Evolutionary conservation across 1,284 basidiomycete genomes (phyloP), one percentile per base, ranked within the genome.

Genomic region (Apiotrichum domesticum): DNA sequence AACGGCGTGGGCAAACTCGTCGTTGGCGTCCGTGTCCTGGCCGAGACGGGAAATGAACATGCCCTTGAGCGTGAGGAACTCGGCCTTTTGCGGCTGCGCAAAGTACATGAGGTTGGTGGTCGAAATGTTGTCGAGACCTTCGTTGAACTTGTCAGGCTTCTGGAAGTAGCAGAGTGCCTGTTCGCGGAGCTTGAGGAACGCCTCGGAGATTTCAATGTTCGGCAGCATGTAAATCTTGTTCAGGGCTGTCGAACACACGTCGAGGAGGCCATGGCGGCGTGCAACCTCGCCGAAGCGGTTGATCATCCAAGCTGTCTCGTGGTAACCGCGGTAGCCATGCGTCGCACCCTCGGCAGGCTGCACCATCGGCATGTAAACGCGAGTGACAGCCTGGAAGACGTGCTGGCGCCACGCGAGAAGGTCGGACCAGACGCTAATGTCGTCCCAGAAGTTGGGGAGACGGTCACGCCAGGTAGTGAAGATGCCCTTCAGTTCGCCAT

Each of bases 251-350:
- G 93, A 93, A 79, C 97, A 99, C 52, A 97, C 95, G 53, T 98
- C 95, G 52, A 94, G 83, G 9, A 99, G 82, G 62, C 95, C 90
- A 71, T 99, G 96, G 78, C 98, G 97, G 58, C 96, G 83, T 33
- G 97, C 95, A 54, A 98, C 93, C 73, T 98, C 96, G n/a, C 97
- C 97, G 72, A 99, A 98, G 8, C 96, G 87, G 75, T 99, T 99
- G 80, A 98, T 98, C 75, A 98, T 98, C 97, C 96, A 99, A 3
- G 96, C 96, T 0, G 94, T 98, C 80, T 98, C 96, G 72, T 99
- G 97, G 75, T 92, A 98, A 14, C 96, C 97, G 54, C 97, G 84
- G 76, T 93, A 98, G 4, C 95, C 96, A 71, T 87, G 91, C 2
- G 94, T 98, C 40, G 78, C 78, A 34, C 79, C 79, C 54, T 78